These are phyloP conservation scores for Penicillium waksmanii DNA, from an alignment of 495 filamentous ascomycete species.

Conservation along the genomic window DNA sequence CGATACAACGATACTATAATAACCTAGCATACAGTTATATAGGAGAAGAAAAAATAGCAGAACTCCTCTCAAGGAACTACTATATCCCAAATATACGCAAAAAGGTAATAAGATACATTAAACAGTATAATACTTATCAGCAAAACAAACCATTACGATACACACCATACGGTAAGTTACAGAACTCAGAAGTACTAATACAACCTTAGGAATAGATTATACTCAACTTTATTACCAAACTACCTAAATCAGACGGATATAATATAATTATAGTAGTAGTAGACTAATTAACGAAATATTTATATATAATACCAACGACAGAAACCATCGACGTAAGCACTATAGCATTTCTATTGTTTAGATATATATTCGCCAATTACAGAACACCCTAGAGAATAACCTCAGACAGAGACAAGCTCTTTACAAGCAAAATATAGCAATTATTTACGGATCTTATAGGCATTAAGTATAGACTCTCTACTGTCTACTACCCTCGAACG, in stretches of 20 bases:
- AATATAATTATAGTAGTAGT: conserved; percentile 12
- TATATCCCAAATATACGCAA: conserved; percentile 6
- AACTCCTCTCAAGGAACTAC: conserved; percentile 16
- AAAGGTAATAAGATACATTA: conserved; percentile 15
- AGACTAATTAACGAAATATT: background rate
- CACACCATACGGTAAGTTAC: conserved; percentile 15
- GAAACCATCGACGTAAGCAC: background rate
- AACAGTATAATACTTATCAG: conserved; percentile 9
- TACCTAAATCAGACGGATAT: conserved; percentile 8
- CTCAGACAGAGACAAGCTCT: conserved; percentile 1
- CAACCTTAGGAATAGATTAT: conserved; percentile 21
- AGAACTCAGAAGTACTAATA: conserved; percentile 12
- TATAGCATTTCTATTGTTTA: background rate
- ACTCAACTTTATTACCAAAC: conserved; percentile 27
- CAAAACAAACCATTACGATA: conserved; percentile 9
- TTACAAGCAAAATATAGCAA: background rate
- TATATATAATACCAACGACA: background rate
- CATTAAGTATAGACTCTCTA: conserved; percentile 20
- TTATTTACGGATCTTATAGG: background rate
- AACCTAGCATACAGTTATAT: conserved; percentile 3
- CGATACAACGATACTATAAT: conserved; percentile 15
- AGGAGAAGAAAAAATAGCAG: conserved; percentile 10
- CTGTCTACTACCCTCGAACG: conserved; percentile 32
- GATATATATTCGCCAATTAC: background rate
- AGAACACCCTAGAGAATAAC: background rate